These are phyloP conservation scores for Xanthoconium separans DNA, from an alignment of 1,284 basidiomycete genomes.

Conservation along the genomic window DNA sequence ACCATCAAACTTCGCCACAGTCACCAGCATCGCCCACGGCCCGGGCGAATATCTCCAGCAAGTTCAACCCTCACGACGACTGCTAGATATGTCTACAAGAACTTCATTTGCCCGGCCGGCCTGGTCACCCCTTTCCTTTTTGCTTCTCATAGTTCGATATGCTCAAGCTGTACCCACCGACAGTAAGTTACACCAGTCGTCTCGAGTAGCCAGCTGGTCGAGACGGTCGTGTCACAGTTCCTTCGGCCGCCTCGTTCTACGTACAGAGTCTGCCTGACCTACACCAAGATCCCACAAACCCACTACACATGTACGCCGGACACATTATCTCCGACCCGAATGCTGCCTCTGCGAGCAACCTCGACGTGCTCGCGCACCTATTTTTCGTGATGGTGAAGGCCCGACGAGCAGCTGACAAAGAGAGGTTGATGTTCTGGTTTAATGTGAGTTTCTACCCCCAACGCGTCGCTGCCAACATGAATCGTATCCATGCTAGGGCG, in stretches of 20 bases:
- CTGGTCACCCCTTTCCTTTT: conserved; percentile 17
- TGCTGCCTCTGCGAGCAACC: conserved; percentile 43
- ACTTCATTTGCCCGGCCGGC: neutral
- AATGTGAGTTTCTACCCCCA: conserved; percentile 58
- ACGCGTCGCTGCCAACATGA: neutral
- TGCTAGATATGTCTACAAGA: conserved; percentile 5
- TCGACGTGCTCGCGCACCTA: conserved; percentile 72
- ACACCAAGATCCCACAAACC: conserved; percentile 66
- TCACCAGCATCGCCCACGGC: conserved; percentile 3
- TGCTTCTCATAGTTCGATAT: conserved; percentile 12
- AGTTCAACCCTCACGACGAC: neutral
- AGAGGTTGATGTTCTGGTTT: conserved; percentile 94
- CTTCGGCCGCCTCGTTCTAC: conserved; percentile 83
- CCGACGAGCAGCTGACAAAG: conserved; percentile 81
- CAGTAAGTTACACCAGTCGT: conserved; percentile 32
- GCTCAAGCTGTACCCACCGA: conserved; percentile 46
- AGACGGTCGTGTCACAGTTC: conserved; percentile 42
- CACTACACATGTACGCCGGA: conserved; percentile 79
- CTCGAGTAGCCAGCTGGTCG: neutral
- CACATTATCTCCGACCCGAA: conserved; percentile 80
- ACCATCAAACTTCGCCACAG: neutral
- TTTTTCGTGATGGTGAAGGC: conserved; percentile 94
- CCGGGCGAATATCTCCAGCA: neutral
- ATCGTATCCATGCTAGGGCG: conserved; percentile 56
- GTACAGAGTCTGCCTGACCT: conserved; percentile 76